Evolutionary conservation across 805 yeast species (phyloP).

Genomic region (Saturnispora silvae): DNA sequence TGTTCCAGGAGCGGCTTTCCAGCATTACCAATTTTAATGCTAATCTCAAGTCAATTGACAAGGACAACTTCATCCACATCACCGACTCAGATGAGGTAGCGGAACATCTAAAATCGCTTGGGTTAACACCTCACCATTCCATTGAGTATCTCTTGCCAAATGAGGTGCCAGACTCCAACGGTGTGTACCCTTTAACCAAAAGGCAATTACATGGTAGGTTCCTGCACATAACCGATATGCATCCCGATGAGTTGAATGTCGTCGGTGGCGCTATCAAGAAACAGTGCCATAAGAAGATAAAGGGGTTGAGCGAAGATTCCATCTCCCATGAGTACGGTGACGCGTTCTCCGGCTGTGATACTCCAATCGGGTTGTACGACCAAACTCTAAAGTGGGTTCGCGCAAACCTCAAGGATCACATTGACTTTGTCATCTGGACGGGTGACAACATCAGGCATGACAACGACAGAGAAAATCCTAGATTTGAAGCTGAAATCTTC

Average conservation of each 20-base stretch:
- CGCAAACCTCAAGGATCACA: constrained; percentile 55
- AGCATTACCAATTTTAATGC: no score
- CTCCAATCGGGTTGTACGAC: constrained; percentile 52
- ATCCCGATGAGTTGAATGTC: constrained; percentile 64
- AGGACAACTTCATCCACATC: constrained; percentile 3
- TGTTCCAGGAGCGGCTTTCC: no score
- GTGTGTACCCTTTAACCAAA: constrained; percentile 6
- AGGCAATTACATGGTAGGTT: constrained; percentile 57
- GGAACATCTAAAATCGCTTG: constrained; percentile 24
- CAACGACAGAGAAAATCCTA: constrained; percentile 62
- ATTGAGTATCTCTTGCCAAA: constrained; percentile 13
- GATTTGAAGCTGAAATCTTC: constrained; percentile 63
- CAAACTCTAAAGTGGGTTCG: constrained; percentile 59
- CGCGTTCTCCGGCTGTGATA: constrained; percentile 68
- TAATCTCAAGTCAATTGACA: no score
- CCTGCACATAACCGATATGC: constrained; percentile 78
- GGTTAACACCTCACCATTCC: constrained; percentile 33
- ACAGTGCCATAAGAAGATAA: constrained; percentile 42
- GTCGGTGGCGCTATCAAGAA: constrained; percentile 38
- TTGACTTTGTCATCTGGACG: constrained; percentile 84
- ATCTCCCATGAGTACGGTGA: constrained; percentile 62
- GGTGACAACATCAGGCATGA: constrained; percentile 86
- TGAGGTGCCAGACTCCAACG: constrained; percentile 8
- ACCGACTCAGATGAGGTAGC: constrained; percentile 17
- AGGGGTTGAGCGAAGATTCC: constrained; percentile 30